These are phyloP conservation scores for Sporothrix inflata DNA, from an alignment of 2,329 filamentous ascomycete species.

Conservation along the genomic window DNA sequence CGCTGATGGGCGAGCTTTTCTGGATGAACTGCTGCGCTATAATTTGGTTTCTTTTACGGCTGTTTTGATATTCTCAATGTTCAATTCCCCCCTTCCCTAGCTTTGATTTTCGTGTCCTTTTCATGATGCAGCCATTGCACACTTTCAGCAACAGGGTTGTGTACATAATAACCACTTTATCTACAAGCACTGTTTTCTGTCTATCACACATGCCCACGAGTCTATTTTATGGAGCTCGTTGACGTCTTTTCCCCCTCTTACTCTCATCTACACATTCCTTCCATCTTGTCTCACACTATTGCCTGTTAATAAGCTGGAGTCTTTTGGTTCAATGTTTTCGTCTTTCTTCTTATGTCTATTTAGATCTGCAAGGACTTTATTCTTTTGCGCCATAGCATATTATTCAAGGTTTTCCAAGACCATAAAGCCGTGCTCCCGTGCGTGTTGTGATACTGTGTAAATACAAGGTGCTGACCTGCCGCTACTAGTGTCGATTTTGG, in stretches of 20 bases:
- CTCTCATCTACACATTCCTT: neutral
- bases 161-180: constrained; percentile 10
- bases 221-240: neutral
- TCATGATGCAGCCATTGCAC: neutral
- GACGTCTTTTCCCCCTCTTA: neutral
- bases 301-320: constrained; percentile 14
- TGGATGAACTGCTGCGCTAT: neutral
- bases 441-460: neutral
- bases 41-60: neutral
- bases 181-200: neutral
- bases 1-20: neutral
- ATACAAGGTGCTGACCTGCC: neutral
- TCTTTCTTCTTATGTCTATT: neutral
- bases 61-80: neutral
- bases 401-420: neutral
- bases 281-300: neutral
- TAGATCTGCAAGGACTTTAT: neutral
- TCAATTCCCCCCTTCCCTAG: neutral
- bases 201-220: neutral
- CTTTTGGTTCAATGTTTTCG: neutral
- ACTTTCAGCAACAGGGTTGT: constrained; percentile 7
- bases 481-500: neutral
- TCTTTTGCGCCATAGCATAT: neutral
- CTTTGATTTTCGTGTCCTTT: neutral
- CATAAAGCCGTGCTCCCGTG: neutral